Percentiles rank a stretch among this genome's conserved stretches.
Conservation (phyloP, 2,329 filamentous ascomycete genomes). For the Epichloe festucae region DNA sequence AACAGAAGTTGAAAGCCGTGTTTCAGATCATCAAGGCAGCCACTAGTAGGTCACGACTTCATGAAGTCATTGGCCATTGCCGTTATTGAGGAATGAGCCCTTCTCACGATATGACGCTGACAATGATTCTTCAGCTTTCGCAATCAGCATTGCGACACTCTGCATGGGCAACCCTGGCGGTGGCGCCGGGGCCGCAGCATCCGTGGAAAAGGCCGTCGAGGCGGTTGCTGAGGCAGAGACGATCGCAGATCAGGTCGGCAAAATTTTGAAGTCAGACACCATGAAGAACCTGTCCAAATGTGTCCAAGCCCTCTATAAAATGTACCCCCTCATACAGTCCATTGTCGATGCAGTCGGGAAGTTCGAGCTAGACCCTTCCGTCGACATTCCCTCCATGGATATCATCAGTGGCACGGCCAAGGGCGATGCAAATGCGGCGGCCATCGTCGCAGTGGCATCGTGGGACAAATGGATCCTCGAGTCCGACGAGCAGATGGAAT, state of each 20-base stretch:
- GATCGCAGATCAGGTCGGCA: not conserved
- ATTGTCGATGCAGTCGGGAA: not conserved
- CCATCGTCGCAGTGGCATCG: not conserved
- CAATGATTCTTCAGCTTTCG: not conserved
- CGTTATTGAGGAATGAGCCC: too few species aligned
- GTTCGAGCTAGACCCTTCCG: not conserved
- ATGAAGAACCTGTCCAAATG: accelerated
- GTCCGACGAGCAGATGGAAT: not conserved
- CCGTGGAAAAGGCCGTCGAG: not conserved
- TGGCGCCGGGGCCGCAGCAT: not conserved
- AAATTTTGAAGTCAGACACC: not conserved
- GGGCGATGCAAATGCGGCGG: not conserved
- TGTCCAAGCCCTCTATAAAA: not conserved
- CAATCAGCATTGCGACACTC: not conserved
- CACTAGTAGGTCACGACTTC: not conserved
- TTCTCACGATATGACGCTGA: not conserved
- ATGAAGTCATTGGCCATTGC: too few species aligned
- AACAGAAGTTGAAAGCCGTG: not conserved
- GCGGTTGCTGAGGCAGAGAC: not conserved
- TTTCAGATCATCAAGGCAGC: not conserved
- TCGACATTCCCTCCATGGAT: not conserved
- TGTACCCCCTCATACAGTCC: not conserved
- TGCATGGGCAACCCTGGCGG: not conserved
- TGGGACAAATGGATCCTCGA: not conserved
- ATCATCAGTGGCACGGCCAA: not conserved